Conservation (phyloP, 176 grass and related monocot genomes). For the Tillandsia leiboldiana region DNA sequence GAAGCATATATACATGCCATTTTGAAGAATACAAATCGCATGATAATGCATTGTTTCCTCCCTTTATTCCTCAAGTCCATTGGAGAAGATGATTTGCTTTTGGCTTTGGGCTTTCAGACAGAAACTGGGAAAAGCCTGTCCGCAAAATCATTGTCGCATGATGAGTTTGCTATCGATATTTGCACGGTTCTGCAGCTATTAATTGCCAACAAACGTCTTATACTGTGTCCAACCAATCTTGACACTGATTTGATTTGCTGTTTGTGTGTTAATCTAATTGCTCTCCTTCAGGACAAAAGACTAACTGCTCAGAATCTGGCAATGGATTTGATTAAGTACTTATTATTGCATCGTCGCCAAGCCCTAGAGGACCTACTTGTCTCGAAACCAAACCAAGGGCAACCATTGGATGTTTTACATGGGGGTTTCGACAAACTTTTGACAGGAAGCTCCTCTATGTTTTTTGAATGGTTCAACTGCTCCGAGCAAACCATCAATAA, state of each 20-base stretch:
- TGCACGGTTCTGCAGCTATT: conserved; percentile 85
- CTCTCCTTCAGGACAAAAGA: conserved; percentile 85
- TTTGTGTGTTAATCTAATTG: conserved; percentile 84
- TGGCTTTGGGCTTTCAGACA: conserved; percentile 60
- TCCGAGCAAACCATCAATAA: conserved; percentile 73
- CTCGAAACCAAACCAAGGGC: conserved; percentile 70
- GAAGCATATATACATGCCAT: conserved; percentile 92
- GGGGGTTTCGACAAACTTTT: conserved; percentile 84
- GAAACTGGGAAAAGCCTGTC: conserved; percentile 51
- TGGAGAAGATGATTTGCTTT: conserved; percentile 76
- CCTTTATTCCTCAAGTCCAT: conserved; percentile 81
- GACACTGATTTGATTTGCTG: conserved; percentile 92
- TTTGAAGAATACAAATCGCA: conserved; percentile 94
- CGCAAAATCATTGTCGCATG: conserved; percentile 33
- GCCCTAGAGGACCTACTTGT: conserved; percentile 86
- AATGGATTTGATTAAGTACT: conserved; percentile 85
- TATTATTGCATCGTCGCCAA: conserved; percentile 67
- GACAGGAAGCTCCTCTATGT: conserved; percentile 53
- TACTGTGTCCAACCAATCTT: conserved; percentile 87
- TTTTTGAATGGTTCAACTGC: conserved; percentile 84
- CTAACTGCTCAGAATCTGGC: conserved; percentile 55
- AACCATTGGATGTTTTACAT: conserved; percentile 65
- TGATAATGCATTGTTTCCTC: conserved; percentile 98
- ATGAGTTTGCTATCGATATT: conserved; percentile 79
- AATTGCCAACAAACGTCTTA: conserved; percentile 83